These are phyloP conservation scores for Pseudogymnoascus verrucosus DNA, from an alignment of 2,329 filamentous ascomycete species.

Conservation along the genomic window DNA sequence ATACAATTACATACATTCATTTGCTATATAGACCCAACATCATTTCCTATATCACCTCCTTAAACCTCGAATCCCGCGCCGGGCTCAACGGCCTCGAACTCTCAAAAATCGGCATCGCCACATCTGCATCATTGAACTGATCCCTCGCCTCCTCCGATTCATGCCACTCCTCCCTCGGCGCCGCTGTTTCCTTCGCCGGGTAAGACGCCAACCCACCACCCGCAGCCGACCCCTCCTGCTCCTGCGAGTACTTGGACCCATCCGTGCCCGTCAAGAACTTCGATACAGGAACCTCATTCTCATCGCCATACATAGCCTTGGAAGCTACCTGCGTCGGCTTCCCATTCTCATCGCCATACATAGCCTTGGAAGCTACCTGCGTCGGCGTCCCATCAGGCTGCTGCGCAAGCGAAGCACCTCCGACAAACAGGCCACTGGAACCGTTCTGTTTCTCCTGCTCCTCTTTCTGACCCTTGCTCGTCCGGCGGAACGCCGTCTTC, in stretches of 20 bases:
- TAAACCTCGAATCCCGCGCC: constrained; percentile 49
- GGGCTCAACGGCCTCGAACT: constrained; percentile 36
- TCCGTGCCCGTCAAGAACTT: constrained; percentile 10
- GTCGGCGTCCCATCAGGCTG: constrained; percentile 23
- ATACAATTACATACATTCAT: too few relatives aligned
- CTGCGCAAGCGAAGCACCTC: constrained; percentile 38
- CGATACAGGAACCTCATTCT: neutral
- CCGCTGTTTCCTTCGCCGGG: constrained; percentile 13
- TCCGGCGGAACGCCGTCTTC: constrained; percentile 42
- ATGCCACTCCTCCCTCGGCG: constrained; percentile 27
- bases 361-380: constrained; percentile 24
- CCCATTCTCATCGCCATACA: constrained; percentile 12
- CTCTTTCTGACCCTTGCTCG: constrained; percentile 18
- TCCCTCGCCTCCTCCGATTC: constrained; percentile 45
- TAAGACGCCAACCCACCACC: neutral
- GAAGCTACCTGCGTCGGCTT: constrained; percentile 30
- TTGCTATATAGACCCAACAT: neutral
- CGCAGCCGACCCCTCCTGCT: neutral
- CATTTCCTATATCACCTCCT: constrained; percentile 41
- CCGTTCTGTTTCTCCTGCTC: constrained; percentile 7
- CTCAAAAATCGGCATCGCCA: constrained; percentile 28
- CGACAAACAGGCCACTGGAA: constrained; percentile 37
- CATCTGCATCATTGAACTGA: constrained; percentile 23
- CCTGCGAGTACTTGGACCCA: constrained; percentile 16
- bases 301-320: constrained; percentile 14